phyloP scores from a whole-genome alignment of 208 protist species.

The Tritrichomonas musculus region DNA sequence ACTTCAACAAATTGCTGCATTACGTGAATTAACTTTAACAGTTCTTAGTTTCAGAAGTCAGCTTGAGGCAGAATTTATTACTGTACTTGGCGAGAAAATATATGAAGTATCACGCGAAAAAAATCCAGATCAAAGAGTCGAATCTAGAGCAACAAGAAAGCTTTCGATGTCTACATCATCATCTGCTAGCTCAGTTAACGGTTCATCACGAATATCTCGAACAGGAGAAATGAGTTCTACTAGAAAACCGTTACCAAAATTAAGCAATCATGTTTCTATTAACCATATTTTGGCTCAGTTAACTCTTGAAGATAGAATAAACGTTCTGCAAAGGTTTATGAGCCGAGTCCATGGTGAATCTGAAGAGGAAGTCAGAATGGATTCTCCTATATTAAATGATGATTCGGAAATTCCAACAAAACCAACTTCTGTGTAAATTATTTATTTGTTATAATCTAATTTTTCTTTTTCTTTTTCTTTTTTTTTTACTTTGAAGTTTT shows the following conservation, averaged over 20 bases:
- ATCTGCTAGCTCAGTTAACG: no score
- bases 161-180: background rate
- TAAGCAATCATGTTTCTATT: background rate
- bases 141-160: background rate
- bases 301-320: background rate
- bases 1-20: background rate
- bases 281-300: slow-evolving; percentile 16
- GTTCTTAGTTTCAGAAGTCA: background rate
- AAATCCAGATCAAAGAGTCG: background rate
- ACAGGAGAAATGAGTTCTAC: no score
- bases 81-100: background rate
- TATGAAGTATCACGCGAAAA: background rate
- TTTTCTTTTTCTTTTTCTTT: no score
- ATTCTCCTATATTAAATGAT: no score
- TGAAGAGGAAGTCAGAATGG: no score
- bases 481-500: no score
- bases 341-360: background rate
- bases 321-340: background rate
- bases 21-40: background rate
- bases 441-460: no score
- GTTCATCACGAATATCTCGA: background rate
- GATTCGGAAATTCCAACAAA: no score
- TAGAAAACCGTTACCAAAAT: background rate
- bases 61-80: slow-evolving; percentile 31
- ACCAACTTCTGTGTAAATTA: no score